These are phyloP conservation scores for Rutstroemia sp. DNA, from an alignment of 2,329 filamentous ascomycete genomes.

Conservation along the genomic window DNA sequence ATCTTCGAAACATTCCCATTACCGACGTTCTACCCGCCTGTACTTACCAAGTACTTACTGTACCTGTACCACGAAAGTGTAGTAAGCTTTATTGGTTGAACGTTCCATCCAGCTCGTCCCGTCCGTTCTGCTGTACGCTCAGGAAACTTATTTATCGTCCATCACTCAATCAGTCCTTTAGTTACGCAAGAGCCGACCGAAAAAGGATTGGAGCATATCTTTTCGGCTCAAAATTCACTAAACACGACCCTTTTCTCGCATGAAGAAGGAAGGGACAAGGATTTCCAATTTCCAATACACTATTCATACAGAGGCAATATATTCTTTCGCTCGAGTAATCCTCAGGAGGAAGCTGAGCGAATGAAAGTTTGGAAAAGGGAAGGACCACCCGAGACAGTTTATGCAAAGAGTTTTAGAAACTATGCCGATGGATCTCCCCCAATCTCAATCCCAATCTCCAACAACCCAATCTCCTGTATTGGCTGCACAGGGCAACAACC, in stretches of 20 bases:
- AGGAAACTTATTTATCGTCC: not conserved
- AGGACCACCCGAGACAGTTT: conserved; percentile 14
- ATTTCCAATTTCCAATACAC: not conserved
- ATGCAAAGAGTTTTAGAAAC: conserved; percentile 11
- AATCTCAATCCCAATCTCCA: conserved; percentile 6
- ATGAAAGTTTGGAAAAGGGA: conserved; percentile 9
- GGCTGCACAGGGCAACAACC: conserved; percentile 8
- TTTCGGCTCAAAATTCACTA: not conserved
- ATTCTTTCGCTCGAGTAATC: not conserved
- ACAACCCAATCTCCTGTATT: conserved; percentile 2
- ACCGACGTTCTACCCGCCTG: no score
- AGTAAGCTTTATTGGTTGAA: no score
- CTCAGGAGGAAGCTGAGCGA: not conserved
- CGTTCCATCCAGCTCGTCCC: no score
- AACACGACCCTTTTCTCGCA: not conserved
- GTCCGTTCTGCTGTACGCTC: not conserved
- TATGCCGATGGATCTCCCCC: conserved; percentile 6
- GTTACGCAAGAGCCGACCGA: not conserved
- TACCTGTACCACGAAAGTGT: no score
- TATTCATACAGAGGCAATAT: not conserved
- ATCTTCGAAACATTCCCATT: no score
- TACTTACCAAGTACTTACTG: no score
- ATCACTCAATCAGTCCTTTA: not conserved
- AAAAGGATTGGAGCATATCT: not conserved
- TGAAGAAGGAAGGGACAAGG: conserved; percentile 3